phyloP scores from a whole-genome alignment of 306 rosid species.

The Bauhinia variegata region DNA sequence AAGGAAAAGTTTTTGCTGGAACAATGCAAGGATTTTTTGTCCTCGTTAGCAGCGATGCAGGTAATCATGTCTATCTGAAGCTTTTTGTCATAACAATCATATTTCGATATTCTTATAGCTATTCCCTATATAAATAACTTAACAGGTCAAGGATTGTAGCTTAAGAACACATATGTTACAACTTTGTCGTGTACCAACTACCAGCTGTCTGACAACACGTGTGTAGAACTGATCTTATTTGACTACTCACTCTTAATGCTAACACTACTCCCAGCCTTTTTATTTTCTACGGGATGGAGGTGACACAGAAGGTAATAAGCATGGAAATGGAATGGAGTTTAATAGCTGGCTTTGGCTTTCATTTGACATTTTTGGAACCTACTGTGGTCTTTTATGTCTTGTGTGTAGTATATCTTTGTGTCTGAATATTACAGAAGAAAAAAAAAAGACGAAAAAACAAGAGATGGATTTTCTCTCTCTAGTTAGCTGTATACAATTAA shows the following conservation, averaged over 20 bases:
- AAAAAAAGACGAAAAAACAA: constrained; percentile 6
- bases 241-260: constrained; percentile 79
- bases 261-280: constrained; percentile 71
- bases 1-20: constrained; percentile 76
- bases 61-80: constrained; percentile 40
- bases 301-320: constrained; percentile 65
- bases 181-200: constrained; percentile 59
- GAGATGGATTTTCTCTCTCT: constrained; percentile 49
- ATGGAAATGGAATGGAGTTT: constrained; percentile 50
- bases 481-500: constrained; percentile 76
- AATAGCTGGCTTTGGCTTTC: constrained; percentile 69
- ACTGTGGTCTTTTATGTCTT: constrained; percentile 53
- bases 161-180: constrained; percentile 79
- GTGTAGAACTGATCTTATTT: constrained; percentile 79
- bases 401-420: constrained; percentile 58
- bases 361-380: constrained; percentile 57
- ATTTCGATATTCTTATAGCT: constrained; percentile 22
- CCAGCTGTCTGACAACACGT: constrained; percentile 72
- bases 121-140: constrained; percentile 1
- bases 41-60: constrained; percentile 77
- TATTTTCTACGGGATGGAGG: constrained; percentile 63
- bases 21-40: constrained; percentile 80
- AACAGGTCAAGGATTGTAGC: constrained; percentile 88
- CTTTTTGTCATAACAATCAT: constrained; percentile 17
- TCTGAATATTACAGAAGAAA: constrained; percentile 53